These are phyloP conservation scores for Stipa capillata DNA, from an alignment of 176 grass and related monocot genomes.

Conservation along the genomic window DNA sequence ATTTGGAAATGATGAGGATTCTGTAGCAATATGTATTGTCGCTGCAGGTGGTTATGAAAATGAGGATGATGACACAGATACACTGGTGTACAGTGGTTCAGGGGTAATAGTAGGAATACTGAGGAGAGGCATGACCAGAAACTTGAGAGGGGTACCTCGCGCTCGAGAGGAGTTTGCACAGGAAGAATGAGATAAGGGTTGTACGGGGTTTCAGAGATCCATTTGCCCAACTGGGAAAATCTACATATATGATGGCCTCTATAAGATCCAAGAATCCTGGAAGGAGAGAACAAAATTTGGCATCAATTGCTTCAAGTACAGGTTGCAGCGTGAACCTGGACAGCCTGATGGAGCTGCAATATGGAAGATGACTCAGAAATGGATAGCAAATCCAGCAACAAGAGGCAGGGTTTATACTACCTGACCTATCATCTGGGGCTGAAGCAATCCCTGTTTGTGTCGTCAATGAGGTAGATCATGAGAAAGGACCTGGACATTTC, in stretches of 20 bases:
- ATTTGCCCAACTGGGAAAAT: slow-evolving; percentile 33
- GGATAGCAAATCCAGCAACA: slow-evolving; percentile 53
- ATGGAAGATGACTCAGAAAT: slow-evolving; percentile 54
- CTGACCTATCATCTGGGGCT: slow-evolving; percentile 52
- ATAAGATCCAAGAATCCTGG: slow-evolving; percentile 67
- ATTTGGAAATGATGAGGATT: slow-evolving; percentile 39
- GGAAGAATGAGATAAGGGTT: slow-evolving; percentile 68
- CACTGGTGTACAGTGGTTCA: slow-evolving; percentile 67
- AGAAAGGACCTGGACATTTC: slow-evolving; percentile 56
- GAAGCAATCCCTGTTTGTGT: slow-evolving; percentile 49
- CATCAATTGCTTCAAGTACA: slow-evolving; percentile 65
- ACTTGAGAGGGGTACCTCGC: slow-evolving; percentile 67
- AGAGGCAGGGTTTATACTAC: slow-evolving; percentile 45
- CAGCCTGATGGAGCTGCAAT: slow-evolving; percentile 47
- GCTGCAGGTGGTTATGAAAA: slow-evolving; percentile 75
- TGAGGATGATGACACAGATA: slow-evolving; percentile 52
- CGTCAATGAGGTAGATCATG: slow-evolving; percentile 67
- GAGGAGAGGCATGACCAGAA: slow-evolving; percentile 66
- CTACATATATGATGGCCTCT: slow-evolving; percentile 82
- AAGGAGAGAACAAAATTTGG: slow-evolving; percentile 45
- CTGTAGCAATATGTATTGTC: slow-evolving; percentile 56
- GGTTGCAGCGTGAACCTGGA: slow-evolving; percentile 53
- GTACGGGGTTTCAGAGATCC: slow-evolving; percentile 62
- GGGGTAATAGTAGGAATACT: slow-evolving; percentile 52
- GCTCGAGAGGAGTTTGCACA: slow-evolving; percentile 61